phyloP scores from a whole-genome alignment of 2,329 filamentous ascomycete species.

The Neurospora crassa region DNA sequence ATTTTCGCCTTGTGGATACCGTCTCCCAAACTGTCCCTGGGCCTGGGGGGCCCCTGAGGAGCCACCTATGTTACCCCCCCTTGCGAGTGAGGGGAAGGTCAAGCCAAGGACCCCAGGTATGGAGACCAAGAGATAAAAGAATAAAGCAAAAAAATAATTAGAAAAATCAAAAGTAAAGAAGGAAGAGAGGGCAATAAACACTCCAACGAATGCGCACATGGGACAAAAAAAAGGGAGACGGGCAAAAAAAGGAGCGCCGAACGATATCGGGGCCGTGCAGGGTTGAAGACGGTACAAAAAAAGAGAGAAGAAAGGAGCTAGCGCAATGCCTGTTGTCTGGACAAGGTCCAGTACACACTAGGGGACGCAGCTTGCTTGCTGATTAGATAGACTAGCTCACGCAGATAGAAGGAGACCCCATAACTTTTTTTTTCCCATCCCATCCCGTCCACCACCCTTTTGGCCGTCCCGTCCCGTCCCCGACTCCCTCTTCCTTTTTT shows the following conservation, averaged over 20 bases:
- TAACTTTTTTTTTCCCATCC: background rate
- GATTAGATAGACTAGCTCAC: background rate
- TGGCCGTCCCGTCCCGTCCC: background rate
- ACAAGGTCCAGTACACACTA: too few relatives aligned
- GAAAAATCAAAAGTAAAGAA: background rate
- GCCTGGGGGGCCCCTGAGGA: background rate
- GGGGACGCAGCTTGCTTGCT: background rate
- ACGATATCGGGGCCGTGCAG: background rate
- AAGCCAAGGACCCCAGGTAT: background rate
- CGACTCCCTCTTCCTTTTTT: background rate
- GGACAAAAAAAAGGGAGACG: background rate
- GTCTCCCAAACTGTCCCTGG: background rate
- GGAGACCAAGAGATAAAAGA: background rate
- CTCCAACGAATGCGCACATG: background rate
- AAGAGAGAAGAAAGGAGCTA: background rate
- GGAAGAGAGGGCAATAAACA: background rate
- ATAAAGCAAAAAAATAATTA: too few relatives aligned
- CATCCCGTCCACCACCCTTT: background rate
- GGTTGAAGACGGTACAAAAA: background rate
- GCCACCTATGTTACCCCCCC: too few relatives aligned
- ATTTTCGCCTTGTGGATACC: background rate
- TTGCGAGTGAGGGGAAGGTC: background rate
- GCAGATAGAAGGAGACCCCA: background rate
- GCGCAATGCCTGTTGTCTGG: background rate
- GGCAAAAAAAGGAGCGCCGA: background rate